Evolutionary conservation across 208 protist genomes (phyloP), one percentile per base, ranked within the genome.

Genomic region (Herpetomonas samuelpessoai): DNA sequence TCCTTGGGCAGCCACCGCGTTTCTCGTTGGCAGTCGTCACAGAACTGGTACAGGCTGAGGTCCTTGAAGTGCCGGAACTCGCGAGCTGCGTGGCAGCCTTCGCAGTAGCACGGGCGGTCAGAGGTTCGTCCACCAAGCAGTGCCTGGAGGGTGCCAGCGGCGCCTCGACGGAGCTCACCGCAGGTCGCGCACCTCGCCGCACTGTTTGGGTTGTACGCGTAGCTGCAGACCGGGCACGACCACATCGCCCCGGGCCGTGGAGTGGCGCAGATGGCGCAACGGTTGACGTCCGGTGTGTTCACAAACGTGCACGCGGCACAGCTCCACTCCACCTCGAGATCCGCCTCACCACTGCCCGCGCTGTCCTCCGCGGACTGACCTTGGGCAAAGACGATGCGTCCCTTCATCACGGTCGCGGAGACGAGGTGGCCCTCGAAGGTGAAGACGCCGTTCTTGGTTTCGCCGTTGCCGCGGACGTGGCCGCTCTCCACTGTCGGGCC

Each of bases 181-280:
- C 89, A 95, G 9, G 80, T 92, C 19, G 73, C 57, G 54, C 89
- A 95, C n/a, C 80, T 66, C 1, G 29, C 19, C 25, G 54, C 74
- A 21, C 58, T 57, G 21, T 80, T 77, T 2, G 71, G 53, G 61
- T 95, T 95, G 68, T 88, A 93, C 18, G 81, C 75, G 68, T 88
- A 95, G 35, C 65, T 70, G 79, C 89, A 95, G 22, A 81, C 41
- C 16, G 60, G 18, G 61, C 89, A 95, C 41, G 72, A 68, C 86
- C 89, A 95, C 52, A 76, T 81, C 10, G 79, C 73, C 0, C 83
- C 83, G 2, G 86, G 78, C 2, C 83, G 81, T 9, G 76, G 76
- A 9, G 80, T 91, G n/a, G 68, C 65, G 55, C 89, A 95, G 35
- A 95, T 92, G n/a, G 70, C 76, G 65, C 89, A 95, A 10, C 89